Percentiles rank a stretch among this genome's conserved stretches.
phyloP scores from a whole-genome alignment of 2,329 filamentous ascomycete genomes.

The Fusarium drepaniforme region DNA sequence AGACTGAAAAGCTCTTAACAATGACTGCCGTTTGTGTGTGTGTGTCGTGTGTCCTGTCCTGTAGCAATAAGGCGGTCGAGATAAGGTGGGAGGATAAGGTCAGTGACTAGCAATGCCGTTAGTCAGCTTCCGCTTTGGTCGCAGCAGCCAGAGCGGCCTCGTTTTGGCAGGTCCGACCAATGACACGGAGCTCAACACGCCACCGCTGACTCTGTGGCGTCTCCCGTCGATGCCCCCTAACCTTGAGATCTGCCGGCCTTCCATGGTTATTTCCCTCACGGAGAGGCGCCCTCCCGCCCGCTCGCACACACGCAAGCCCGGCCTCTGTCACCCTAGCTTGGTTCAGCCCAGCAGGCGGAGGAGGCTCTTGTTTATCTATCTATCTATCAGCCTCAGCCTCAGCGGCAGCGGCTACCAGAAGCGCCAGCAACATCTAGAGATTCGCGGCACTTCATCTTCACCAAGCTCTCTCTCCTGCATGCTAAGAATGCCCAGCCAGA shows the following conservation, averaged over 20 bases:
- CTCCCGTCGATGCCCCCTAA: neutral
- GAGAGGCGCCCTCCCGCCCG: neutral
- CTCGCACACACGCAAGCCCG: neutral
- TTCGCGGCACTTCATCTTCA: conserved; percentile 28
- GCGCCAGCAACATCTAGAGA: conserved; percentile 5
- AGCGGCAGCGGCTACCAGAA: neutral
- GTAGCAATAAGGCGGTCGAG: conserved; percentile 5
- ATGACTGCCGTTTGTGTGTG: neutral
- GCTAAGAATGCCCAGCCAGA: conserved; percentile 28
- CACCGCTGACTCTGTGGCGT: conserved; percentile 14
- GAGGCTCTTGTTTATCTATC: neutral
- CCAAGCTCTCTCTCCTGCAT: neutral
- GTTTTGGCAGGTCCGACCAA: conserved; percentile 4
- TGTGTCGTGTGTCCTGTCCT: neutral
- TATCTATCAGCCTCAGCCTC: neutral
- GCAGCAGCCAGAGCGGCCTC: neutral
- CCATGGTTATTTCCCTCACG: neutral
- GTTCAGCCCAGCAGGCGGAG: neutral
- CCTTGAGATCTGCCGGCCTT: conserved; percentile 6
- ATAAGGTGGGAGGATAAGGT: conserved; percentile 24
- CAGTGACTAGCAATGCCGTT: conserved; percentile 15
- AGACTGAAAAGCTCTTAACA: conserved; percentile 1
- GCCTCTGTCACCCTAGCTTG: neutral
- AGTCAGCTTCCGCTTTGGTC: conserved; percentile 12
- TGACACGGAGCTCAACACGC: neutral